A percentile compares a stretch with the other conserved stretches of the same genome.
phyloP scores from a whole-genome alignment of 345 rosid genomes.

The Fremontodendron californicum region DNA sequence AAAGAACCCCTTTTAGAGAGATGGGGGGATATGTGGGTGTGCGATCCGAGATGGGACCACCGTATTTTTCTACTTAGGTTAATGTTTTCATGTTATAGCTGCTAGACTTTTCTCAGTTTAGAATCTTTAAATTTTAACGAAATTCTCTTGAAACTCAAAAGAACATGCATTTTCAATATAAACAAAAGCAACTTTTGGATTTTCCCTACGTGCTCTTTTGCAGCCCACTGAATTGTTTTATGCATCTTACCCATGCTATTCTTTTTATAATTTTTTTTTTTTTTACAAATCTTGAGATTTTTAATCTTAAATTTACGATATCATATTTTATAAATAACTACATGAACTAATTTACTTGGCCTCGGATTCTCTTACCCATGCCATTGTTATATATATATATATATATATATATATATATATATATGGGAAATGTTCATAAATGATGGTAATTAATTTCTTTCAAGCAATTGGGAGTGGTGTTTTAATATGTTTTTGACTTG shows the following conservation, averaged over 20 bases:
- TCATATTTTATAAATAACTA: too few species aligned
- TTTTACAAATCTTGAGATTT: too few species aligned
- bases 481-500: background rate
- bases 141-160: background rate
- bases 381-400: too few species aligned
- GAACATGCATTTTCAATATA: background rate
- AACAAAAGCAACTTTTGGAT: background rate
- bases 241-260: background rate
- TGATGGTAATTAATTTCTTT: background rate
- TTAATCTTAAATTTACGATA: too few species aligned
- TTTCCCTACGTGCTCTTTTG: background rate
- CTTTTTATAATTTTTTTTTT: too few species aligned
- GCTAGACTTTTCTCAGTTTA: background rate
- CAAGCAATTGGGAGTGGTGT: background rate
- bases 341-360: too few species aligned
- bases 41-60: slow-evolving; percentile 58
- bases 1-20: slow-evolving; percentile 39
- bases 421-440: background rate
- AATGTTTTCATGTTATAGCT: background rate
- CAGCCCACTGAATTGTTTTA: background rate
- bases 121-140: background rate
- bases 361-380: too few species aligned
- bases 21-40: slow-evolving; percentile 28
- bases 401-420: too few species aligned
- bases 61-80: slow-evolving; percentile 9